These are phyloP conservation scores for Centrapalus pauciflorus DNA, from an alignment of 129 eudicot genomes.

Conservation along the genomic window DNA sequence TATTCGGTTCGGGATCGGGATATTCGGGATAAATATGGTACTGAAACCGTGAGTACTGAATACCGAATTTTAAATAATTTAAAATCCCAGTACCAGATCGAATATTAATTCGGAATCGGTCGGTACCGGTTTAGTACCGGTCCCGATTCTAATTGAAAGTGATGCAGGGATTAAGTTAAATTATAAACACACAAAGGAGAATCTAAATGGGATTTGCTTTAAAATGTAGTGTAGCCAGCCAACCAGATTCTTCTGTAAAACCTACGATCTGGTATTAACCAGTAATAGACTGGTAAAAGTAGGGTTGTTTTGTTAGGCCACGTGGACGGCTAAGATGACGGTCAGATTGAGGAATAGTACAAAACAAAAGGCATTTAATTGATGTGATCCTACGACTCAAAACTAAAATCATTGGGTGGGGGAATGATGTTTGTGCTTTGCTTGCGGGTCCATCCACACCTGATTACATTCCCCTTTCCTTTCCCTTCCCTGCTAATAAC, in stretches of 20 bases:
- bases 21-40: no score
- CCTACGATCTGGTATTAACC: slow-evolving; percentile 17
- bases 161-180: no score
- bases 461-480: background rate
- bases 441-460: slow-evolving; percentile 3
- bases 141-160: no score
- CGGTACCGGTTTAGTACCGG: no score
- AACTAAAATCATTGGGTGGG: background rate
- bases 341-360: background rate
- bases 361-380: background rate
- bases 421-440: slow-evolving; percentile 1
- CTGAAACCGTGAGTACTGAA: no score
- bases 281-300: no score
- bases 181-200: slow-evolving; percentile 4
- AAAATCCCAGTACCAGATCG: no score
- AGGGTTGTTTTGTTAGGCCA: slow-evolving; percentile 25
- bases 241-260: slow-evolving; percentile 26
- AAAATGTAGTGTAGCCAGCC: no score
- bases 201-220: slow-evolving; percentile 16
- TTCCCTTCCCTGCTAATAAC: no score
- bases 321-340: slow-evolving; percentile 22
- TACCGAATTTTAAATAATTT: no score
- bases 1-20: no score
- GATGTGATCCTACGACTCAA: slow-evolving; percentile 10
- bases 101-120: no score